Evolutionary conservation across 2,329 filamentous ascomycete genomes (phyloP), one percentile per base, ranked within the genome.

Genomic region (Hypomyces perniciosus): DNA sequence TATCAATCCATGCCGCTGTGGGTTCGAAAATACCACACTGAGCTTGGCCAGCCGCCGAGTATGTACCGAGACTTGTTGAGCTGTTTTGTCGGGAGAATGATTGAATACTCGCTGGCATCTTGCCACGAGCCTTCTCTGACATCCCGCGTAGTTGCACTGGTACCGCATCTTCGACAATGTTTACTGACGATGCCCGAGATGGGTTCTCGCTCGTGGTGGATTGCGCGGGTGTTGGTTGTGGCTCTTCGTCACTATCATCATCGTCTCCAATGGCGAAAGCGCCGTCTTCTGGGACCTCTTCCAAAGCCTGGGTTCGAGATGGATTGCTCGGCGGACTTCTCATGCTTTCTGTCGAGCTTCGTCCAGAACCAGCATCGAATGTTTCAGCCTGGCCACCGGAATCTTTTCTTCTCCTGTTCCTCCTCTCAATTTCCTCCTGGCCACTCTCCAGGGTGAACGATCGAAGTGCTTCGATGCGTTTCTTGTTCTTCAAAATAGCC

Each of bases 81-180:
- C 90, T 95, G 63, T 93, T 96, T 63, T 96, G 90, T 13, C 92
- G 79, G 1, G 91, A 96, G 65, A 96, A 96, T 2, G 81, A 81
- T n/a, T 81, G 79, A 45, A 85, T 77, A 1, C 88, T 87, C 9
- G 88, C 90, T 29, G 92, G 93, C 83, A 95, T 90, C 69, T 99
- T 99, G 6, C 93, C 93, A 45, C 93, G 79, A 12, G 93, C 93
- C 67, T 97, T 99, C 68, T 97, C 93, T 20, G 92, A 96, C 88
- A 97, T 96, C 49, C 90, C 90, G 51, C 89, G 81, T 30, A 95
- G 67, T 65, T 96, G 91, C 20, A 84, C 77, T 10, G 90, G 90
- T 8, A 95, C 81, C 4, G 86, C 85, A 54, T 95, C 90, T 53
- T 95, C 90, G 1, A 80, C 71, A 37, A 75, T 74, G 0, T 81